phyloP scores from a whole-genome alignment of 306 rosid species.

The Phaseolus lunatus region DNA sequence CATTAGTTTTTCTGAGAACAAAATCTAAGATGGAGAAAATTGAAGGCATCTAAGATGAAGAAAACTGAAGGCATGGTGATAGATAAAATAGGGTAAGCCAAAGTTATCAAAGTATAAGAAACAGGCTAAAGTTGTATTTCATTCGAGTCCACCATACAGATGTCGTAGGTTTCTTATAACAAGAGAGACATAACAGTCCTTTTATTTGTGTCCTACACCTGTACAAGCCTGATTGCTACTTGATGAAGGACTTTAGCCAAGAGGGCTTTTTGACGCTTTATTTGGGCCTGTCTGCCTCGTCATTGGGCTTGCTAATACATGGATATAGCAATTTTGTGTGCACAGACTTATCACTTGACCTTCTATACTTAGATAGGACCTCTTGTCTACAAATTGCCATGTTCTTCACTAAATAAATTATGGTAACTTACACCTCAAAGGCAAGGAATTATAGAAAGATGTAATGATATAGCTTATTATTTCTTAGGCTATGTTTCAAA shows the following conservation, averaged over 20 bases:
- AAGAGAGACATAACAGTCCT: no score
- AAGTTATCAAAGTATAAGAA: no score
- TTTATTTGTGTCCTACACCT: no score
- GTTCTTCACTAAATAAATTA: not conserved
- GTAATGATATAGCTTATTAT: conserved; percentile 4
- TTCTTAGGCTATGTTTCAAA: not conserved
- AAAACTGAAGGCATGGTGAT: not conserved
- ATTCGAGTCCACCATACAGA: no score
- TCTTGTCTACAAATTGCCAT: conserved; percentile 2
- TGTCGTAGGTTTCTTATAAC: no score
- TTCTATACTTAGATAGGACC: not conserved
- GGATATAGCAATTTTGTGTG: not conserved
- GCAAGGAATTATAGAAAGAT: not conserved
- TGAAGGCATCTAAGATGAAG: not conserved
- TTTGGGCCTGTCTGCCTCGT: no score
- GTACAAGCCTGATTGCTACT: no score
- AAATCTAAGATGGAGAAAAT: not conserved
- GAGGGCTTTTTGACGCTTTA: no score
- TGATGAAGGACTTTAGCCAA: no score
- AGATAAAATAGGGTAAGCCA: no score
- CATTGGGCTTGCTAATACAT: not conserved
- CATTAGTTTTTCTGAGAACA: conserved; percentile 6
- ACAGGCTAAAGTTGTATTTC: no score
- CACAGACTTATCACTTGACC: conserved; percentile 24
- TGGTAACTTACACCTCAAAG: conserved; percentile 20